phyloP scores from a whole-genome alignment of 306 rosid species.

The Cicer cuneatum region DNA sequence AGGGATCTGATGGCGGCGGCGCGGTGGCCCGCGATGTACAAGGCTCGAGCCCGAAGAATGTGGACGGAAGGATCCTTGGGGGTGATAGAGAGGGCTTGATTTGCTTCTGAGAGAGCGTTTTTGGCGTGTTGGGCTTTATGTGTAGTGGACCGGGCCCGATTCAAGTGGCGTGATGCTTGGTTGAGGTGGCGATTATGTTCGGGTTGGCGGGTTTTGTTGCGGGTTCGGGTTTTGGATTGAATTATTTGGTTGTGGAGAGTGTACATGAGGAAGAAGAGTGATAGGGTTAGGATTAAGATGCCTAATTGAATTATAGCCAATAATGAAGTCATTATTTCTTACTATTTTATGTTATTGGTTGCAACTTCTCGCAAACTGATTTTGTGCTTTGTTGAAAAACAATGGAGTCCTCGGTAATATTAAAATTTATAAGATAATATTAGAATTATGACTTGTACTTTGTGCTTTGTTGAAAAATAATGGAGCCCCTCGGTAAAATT shows the following conservation, averaged over 20 bases:
- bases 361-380: neutral
- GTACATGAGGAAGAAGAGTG: constrained; percentile 46
- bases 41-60: constrained; percentile 60
- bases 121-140: constrained; percentile 60
- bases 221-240: constrained; percentile 40
- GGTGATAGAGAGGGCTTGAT: constrained; percentile 56
- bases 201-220: constrained; percentile 48
- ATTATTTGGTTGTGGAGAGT: constrained; percentile 43
- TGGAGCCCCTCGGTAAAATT: too few relatives aligned
- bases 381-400: neutral
- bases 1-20: constrained; percentile 57
- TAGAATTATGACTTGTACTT: neutral
- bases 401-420: too few relatives aligned
- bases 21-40: constrained; percentile 52
- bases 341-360: neutral
- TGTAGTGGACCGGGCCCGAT: constrained; percentile 57
- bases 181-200: constrained; percentile 56
- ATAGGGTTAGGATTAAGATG: constrained; percentile 51
- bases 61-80: constrained; percentile 64
- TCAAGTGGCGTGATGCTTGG: constrained; percentile 58
- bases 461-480: too few relatives aligned
- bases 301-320: constrained; percentile 53
- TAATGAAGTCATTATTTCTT: constrained; percentile 43
- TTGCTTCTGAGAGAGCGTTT: constrained; percentile 56
- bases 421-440: too few relatives aligned